Percentiles rank a stretch among this genome's conserved stretches.
These are phyloP conservation scores for Cystofilobasidium bisporidii DNA, from an alignment of 768 basidiomycete genomes.

Conservation along the genomic window DNA sequence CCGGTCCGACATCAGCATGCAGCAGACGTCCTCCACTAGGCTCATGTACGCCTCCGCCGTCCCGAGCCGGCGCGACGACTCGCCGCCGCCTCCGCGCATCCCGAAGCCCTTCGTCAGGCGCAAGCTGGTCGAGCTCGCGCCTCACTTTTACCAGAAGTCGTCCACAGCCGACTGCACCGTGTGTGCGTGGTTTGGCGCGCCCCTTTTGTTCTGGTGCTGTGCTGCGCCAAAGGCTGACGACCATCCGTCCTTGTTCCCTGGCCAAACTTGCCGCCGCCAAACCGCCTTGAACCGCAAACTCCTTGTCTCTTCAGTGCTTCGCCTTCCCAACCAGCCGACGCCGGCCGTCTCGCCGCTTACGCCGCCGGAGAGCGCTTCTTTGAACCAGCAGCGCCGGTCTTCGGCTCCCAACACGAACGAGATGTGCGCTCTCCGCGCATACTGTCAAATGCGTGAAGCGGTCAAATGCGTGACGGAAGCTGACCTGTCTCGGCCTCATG, in stretches of 20 bases:
- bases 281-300: not conserved
- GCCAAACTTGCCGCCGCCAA: not conserved
- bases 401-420: not conserved
- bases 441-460: not conserved
- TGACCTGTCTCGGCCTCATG: too few species aligned
- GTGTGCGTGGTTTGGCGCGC: slow-evolving; percentile 7
- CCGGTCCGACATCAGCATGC: not conserved
- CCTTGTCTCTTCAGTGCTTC: not conserved
- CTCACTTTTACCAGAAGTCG: not conserved
- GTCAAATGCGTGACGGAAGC: not conserved
- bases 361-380: not conserved
- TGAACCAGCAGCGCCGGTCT: not conserved
- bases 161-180: not conserved
- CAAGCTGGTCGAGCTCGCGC: slow-evolving; percentile 8
- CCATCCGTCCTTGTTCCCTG: too few species aligned
- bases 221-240: not conserved
- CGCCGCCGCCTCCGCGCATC: not conserved
- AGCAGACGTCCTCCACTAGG: not conserved
- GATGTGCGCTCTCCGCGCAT: not conserved
- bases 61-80: not conserved
- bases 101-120: not conserved
- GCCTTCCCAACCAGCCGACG: not conserved
- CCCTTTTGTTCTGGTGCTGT: not conserved
- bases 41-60: slow-evolving; percentile 6
- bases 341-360: not conserved